phyloP scores from a whole-genome alignment of 2,329 filamentous ascomycete genomes.

The Corniculantispora saksenae region DNA sequence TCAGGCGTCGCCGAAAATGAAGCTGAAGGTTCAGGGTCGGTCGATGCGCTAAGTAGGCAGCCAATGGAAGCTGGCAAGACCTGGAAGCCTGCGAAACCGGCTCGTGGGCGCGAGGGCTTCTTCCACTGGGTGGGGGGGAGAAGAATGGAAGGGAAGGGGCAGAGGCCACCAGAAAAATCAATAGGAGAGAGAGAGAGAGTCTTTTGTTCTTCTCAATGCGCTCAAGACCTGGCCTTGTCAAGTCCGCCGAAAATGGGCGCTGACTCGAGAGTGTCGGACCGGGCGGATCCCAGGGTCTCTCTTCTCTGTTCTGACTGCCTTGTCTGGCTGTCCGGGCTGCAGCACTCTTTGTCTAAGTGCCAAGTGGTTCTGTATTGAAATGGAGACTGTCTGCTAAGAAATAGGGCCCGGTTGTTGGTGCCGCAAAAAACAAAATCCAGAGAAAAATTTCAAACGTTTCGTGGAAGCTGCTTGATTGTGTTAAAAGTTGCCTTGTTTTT shows the following conservation, averaged over 20 bases:
- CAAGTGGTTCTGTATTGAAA: not conserved
- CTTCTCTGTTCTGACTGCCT: not conserved
- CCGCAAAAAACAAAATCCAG: not conserved
- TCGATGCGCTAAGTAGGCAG: too few species aligned
- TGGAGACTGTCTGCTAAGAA: not conserved
- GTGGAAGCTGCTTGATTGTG: not conserved
- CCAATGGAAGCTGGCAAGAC: not conserved
- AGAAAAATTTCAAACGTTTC: not conserved
- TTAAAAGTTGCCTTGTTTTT: not conserved
- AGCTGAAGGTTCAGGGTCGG: not conserved
- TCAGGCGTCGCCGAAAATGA: not conserved
- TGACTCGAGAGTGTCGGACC: constrained; percentile 9
- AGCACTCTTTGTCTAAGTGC: not conserved
- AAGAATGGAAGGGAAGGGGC: not conserved
- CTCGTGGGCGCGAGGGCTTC: not conserved
- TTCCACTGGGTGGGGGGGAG: not conserved
- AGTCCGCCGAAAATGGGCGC: not conserved
- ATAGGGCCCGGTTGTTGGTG: not conserved
- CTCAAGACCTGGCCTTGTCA: too few species aligned
- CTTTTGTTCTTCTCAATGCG: too few species aligned
- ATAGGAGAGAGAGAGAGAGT: too few species aligned
- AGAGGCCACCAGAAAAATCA: too few species aligned
- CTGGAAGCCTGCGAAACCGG: constrained; percentile 16
- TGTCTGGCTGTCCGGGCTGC: too few species aligned
- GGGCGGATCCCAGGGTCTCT: not conserved